Conservation (phyloP, 208 protist genomes). For the Acanthamoeba royreba region DNA sequence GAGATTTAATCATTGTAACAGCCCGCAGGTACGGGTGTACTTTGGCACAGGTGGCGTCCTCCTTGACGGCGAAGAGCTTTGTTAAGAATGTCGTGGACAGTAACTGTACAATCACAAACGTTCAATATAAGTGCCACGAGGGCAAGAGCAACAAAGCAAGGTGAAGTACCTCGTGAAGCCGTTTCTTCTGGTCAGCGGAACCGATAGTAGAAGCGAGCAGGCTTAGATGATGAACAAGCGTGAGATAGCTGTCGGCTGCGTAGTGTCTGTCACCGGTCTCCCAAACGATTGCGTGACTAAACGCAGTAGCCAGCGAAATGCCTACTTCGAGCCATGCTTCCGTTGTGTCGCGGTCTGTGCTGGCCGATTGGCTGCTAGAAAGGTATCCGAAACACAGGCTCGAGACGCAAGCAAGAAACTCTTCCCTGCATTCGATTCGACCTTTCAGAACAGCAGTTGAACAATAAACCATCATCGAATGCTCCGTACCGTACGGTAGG, state of each 20-base stretch:
- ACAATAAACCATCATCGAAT: no score
- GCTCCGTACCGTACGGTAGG: not conserved
- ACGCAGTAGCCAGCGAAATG: not conserved
- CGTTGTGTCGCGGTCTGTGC: not conserved
- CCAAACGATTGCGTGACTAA: not conserved
- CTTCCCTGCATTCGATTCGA: not conserved
- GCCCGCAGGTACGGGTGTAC: not conserved
- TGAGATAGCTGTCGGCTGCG: not conserved
- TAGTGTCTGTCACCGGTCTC: slow-evolving; percentile 12
- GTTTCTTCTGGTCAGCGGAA: not conserved
- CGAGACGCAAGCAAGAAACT: not conserved
- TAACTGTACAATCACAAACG: not conserved
- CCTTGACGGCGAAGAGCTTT: not conserved
- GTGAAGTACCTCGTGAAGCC: not conserved
- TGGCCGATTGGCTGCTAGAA: not conserved
- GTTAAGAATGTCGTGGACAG: slow-evolving; percentile 1
- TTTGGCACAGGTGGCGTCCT: not conserved
- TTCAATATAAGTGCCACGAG: not conserved
- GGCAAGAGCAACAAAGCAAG: not conserved
- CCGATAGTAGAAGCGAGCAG: not conserved
- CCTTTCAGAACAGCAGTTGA: not conserved
- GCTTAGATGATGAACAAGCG: not conserved
- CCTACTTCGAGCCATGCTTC: slow-evolving; percentile 1
- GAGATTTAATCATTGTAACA: not conserved
- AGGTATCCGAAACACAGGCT: not conserved